Evolutionary conservation across 2,329 filamentous ascomycete genomes (phyloP), one percentile per base, ranked within the genome.

Genomic region (Hypoxylon sp.): DNA sequence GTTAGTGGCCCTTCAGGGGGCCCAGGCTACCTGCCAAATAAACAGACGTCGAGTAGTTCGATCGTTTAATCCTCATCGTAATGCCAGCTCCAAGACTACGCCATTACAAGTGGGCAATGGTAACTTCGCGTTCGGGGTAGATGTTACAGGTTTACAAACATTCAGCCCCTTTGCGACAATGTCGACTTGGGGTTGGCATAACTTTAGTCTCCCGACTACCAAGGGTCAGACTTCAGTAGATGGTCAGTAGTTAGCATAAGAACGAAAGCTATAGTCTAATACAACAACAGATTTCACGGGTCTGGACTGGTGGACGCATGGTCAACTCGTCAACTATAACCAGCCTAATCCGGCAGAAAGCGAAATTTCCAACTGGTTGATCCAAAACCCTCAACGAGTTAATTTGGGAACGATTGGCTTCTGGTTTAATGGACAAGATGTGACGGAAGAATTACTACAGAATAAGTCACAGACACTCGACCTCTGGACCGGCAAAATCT

Each of bases 61-160:
- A 58, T 73, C 73, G 7, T 85, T 84, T 75, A 87, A 85, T 61
- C 81, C 84, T 34, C 78, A 73, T 49, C 82, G 85, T 17, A 85
- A 81, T 75, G 79, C 78, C 43, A 85, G 81, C 63, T 84, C 84
- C 2, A 71, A 76, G 14, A 82, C 82, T 19, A 88, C 86, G 9
- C 86, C 86, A 0, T 76, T 89, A 38, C 82, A 84, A 67, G 82
- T 85, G 2, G 83, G 82, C 30, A 84, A 84, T 68, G 82, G 83
- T 14, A 83, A 85, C 72, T 83, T 84, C 65, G 83, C 82, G 3
- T 84, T 84, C 60, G 81, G 80, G 4, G 82, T 80, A 11, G 83
- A 85, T 68, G 75, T 83, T 2, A 85, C 82, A 0, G 83, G 83
- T 5, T 73, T 85, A 53, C 81, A 83, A 68, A 83, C 81, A 1